Base-by-base conservation (phyloP, 73 alveolate genomes). In the Effrenium voratum region DNA sequence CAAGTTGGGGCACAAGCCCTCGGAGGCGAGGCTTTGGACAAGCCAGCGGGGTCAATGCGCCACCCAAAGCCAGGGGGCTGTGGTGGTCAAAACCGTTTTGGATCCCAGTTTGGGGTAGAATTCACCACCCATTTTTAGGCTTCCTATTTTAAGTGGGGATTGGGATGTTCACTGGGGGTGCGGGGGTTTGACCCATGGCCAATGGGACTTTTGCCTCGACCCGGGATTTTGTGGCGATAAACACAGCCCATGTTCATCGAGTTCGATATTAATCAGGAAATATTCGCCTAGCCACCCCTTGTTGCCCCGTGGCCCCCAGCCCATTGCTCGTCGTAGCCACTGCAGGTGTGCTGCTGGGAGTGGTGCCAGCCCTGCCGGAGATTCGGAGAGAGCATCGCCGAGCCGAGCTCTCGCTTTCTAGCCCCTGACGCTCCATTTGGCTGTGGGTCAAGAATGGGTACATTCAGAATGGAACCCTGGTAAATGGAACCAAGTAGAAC, bases 281-380 rank as follows among this genome's bases (percentile, higher is more conserved):
- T n/a, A 10, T 10, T 26, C n/a, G 43, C 30, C 45, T 22, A 34
- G 86, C 86, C 13, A 28, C 34, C 52, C 8, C 32, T 41, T 10
- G n/a, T 40, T 22, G 38, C 30, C 43, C 28, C 70, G 40, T 47
- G 66, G 95, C 32, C 8, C 63, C 55, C 40, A 13, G 83, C 95
- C 95, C 95, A 88, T 40, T 88, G 95, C 85, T 88, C 95, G 32
- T 88, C 95, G 47, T 57, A 88, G 75, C 95, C 95, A 40, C 85
- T 63, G 66, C 95, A 88, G n/a, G 73, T 76, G 36, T 88, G 95
- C 16, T 86, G 94, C 24, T 63, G 36, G 55, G 73, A 19, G 85
- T 40, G 50, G 45, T 72, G 49, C n/a, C n/a, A n/a, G n/a, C n/a
- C n/a, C n/a, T n/a, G n/a, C n/a, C n/a, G n/a, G n/a, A n/a, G n/a